Evolutionary conservation across 495 filamentous ascomycete genomes (phyloP).

Genomic region (Clavariopsis aquatica): DNA sequence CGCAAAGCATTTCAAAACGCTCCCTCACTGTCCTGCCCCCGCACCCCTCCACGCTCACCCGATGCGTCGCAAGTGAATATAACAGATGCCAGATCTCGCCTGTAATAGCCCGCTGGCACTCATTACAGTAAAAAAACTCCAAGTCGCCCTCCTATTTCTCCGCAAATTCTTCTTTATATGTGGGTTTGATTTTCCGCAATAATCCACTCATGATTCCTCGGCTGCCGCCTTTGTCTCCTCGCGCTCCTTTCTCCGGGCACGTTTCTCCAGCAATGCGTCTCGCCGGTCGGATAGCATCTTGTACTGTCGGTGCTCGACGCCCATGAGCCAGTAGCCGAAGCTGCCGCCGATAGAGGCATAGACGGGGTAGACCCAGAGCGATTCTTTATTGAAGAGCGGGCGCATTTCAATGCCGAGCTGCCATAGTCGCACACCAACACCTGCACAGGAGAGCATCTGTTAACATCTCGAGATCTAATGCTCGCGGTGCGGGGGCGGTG

Average conservation of each 20-base stretch:
- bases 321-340: constrained; percentile 95
- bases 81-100: background rate
- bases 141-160: background rate
- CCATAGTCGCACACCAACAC: constrained; percentile 86
- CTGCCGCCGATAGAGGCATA: constrained; percentile 80
- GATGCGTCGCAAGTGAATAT: constrained; percentile 2
- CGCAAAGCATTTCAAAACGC: background rate
- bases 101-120: too few relatives aligned
- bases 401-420: constrained; percentile 99
- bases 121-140: too few relatives aligned
- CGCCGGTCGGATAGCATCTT: constrained; percentile 73
- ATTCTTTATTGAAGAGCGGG: constrained; percentile 75
- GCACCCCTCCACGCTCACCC: background rate
- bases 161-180: background rate
- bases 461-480: constrained; percentile 14
- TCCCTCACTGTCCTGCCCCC: background rate
- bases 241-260: constrained; percentile 33
- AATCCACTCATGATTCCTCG: constrained; percentile 7
- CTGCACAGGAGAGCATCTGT: constrained; percentile 49
- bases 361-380: constrained; percentile 88
- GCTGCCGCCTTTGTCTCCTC: constrained; percentile 24
- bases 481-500: constrained; percentile 8
- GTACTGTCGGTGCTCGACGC: constrained; percentile 77
- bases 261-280: constrained; percentile 79
- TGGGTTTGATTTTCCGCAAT: background rate